phyloP scores from a whole-genome alignment of 106 monocot species.

The Dendrobium nobile region DNA sequence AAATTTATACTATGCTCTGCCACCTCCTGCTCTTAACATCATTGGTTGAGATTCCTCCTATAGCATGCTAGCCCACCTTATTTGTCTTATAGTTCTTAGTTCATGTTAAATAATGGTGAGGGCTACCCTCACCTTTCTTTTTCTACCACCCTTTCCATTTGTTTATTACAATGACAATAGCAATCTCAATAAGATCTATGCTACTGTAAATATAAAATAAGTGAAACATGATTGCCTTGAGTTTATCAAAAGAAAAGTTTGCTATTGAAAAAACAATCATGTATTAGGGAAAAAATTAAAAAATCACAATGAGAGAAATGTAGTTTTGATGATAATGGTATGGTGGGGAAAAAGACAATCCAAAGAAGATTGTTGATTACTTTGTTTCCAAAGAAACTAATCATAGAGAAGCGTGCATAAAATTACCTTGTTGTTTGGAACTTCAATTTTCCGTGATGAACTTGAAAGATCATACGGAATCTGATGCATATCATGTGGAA shows the following conservation, averaged over 20 bases:
- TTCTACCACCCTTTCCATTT: too few relatives aligned
- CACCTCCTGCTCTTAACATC: too few relatives aligned
- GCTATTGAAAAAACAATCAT: not conserved
- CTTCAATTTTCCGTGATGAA: slow-evolving; percentile 29
- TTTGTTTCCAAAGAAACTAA: not conserved
- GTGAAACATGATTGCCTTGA: not conserved
- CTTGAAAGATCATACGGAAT: not conserved
- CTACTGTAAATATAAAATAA: too few relatives aligned
- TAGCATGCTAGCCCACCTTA: too few relatives aligned
- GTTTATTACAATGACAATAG: too few relatives aligned
- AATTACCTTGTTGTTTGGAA: slow-evolving; percentile 51
- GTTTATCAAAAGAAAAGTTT: not conserved
- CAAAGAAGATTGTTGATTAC: not conserved
- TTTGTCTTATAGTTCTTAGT: too few relatives aligned
- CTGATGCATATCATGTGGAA: slow-evolving; percentile 4
- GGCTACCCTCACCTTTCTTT: too few relatives aligned
- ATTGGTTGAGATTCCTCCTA: too few relatives aligned
- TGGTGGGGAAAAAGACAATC: not conserved
- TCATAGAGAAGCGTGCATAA: not conserved
- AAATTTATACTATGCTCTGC: too few relatives aligned
- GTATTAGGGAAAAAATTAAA: not conserved
- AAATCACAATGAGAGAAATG: not conserved
- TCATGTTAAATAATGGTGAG: too few relatives aligned
- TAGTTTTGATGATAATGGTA: not conserved
- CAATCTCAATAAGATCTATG: too few relatives aligned